Evolutionary conservation across 2,329 filamentous ascomycete genomes (phyloP).

Genomic region (Orbilia ellipsospora): DNA sequence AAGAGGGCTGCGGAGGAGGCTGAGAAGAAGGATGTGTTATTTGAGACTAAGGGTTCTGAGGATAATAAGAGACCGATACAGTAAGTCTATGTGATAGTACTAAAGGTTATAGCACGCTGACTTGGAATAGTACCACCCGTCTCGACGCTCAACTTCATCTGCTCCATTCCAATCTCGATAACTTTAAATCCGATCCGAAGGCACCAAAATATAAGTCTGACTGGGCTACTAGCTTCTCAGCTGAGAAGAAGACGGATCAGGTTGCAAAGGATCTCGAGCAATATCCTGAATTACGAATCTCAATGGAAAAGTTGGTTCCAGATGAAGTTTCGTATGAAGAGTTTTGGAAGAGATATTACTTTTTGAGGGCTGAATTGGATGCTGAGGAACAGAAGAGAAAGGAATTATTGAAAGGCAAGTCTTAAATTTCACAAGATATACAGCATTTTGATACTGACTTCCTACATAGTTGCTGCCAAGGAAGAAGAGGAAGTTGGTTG

Average conservation of each 20-base stretch:
- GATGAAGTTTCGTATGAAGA: conserved; percentile 86
- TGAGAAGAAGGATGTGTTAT: conserved; percentile 70
- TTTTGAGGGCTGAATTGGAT: conserved; percentile 89
- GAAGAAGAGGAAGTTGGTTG: conserved; percentile 76
- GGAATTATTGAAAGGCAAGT: conserved; percentile 88
- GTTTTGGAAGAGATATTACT: conserved; percentile 97
- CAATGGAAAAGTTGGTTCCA: conserved; percentile 97
- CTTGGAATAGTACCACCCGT: conserved; percentile 72
- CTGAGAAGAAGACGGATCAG: conserved; percentile 83
- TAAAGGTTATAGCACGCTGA: background rate
- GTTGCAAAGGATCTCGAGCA: conserved; percentile 85
- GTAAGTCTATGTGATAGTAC: conserved; percentile 41
- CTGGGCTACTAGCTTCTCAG: conserved; percentile 80
- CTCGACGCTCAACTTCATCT: conserved; percentile 97
- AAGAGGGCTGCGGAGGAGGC: conserved; percentile 61
- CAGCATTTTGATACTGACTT: background rate
- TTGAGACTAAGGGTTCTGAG: conserved; percentile 90
- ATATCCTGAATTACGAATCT: conserved; percentile 83
- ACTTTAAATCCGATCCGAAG: conserved; percentile 83
- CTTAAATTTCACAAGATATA: conserved; percentile 5
- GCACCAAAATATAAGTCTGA: conserved; percentile 75
- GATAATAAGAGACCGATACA: conserved; percentile 93
- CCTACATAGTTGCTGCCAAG: conserved; percentile 62
- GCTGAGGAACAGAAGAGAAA: conserved; percentile 88
- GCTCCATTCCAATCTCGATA: conserved; percentile 85